These are phyloP conservation scores for Phtheirospermum japonicum DNA, from an alignment of 257 asterid genomes.

Conservation along the genomic window DNA sequence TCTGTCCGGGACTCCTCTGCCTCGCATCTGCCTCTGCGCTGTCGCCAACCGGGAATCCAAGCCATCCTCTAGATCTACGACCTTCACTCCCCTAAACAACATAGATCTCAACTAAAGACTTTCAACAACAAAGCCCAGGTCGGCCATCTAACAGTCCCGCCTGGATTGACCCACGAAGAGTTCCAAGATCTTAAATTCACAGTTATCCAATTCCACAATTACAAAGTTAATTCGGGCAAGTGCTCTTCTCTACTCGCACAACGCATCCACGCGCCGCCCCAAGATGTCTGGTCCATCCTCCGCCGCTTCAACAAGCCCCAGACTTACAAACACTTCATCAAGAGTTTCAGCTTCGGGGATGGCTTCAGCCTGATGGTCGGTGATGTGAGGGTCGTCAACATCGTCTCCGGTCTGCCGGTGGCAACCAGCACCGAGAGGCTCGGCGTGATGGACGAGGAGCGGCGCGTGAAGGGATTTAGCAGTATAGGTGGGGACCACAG, in stretches of 20 bases:
- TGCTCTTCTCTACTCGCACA: constrained; percentile 80
- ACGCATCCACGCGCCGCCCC: constrained; percentile 66
- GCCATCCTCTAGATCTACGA: constrained; percentile 39
- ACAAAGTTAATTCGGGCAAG: no score
- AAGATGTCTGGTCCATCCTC: constrained; percentile 63
- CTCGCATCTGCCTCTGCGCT: constrained; percentile 27
- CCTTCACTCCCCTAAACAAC: constrained; percentile 31
- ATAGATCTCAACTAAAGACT: constrained; percentile 31
- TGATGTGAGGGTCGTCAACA: constrained; percentile 72
- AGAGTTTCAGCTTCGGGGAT: no score
- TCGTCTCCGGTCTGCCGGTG: constrained; percentile 88
- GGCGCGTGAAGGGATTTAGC: constrained; percentile 80
- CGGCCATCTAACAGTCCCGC: constrained; percentile 32
- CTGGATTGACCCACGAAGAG: constrained; percentile 56
- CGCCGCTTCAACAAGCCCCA: constrained; percentile 82
- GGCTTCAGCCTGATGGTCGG: no score
- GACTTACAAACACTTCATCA: constrained; percentile 71
- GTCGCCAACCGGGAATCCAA: constrained; percentile 37
- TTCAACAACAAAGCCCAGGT: constrained; percentile 38
- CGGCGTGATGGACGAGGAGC: constrained; percentile 64
- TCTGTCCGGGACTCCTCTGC: no score
- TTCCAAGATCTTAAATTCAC: constrained; percentile 56
- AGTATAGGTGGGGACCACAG: constrained; percentile 88
- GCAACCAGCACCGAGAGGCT: constrained; percentile 85
- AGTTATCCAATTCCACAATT: constrained; percentile 57